phyloP scores from a whole-genome alignment of 139 green algal species.

The Edaphochlamys debaryana region DNA sequence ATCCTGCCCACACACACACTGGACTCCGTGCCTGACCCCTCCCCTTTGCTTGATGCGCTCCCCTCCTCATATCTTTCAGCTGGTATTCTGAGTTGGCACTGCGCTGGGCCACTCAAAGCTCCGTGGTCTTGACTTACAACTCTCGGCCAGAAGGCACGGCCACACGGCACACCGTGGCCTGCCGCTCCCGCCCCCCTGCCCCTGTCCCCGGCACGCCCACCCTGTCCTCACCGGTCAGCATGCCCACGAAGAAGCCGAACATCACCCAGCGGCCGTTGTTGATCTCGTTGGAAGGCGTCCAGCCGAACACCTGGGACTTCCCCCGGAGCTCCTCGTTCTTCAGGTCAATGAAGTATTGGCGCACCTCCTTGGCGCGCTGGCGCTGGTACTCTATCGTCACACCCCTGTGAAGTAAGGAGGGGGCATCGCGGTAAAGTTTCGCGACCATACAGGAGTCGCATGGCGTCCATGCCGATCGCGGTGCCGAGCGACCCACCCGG shows the following conservation, averaged over 20 bases:
- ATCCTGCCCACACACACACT: too few species aligned
- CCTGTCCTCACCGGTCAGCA: slow-evolving; percentile 86
- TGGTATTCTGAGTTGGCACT: too few species aligned
- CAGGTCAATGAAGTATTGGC: slow-evolving; percentile 87
- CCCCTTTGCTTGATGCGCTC: too few species aligned
- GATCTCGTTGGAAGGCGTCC: slow-evolving; percentile 92
- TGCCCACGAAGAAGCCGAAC: slow-evolving; percentile 92
- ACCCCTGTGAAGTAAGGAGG: neutral
- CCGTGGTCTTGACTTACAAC: too few species aligned
- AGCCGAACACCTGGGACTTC: slow-evolving; percentile 86
- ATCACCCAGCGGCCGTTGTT: slow-evolving; percentile 97
- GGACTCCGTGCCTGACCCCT: too few species aligned
- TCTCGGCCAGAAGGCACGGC: too few species aligned
- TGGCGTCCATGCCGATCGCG: neutral
- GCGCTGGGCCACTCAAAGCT: too few species aligned
- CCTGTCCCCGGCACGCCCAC: too few species aligned
- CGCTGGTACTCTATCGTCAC: slow-evolving; percentile 90
- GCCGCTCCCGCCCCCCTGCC: too few species aligned
- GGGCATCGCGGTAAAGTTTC: neutral
- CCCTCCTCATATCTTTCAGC: too few species aligned
- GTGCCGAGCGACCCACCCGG: neutral
- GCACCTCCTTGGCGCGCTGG: slow-evolving; percentile 91
- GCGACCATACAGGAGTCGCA: neutral
- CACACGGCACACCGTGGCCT: too few species aligned
- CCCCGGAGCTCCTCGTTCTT: slow-evolving; percentile 46